phyloP scores from a whole-genome alignment of 1,284 basidiomycete species.

The Cutaneotrichosporon sp. region DNA sequence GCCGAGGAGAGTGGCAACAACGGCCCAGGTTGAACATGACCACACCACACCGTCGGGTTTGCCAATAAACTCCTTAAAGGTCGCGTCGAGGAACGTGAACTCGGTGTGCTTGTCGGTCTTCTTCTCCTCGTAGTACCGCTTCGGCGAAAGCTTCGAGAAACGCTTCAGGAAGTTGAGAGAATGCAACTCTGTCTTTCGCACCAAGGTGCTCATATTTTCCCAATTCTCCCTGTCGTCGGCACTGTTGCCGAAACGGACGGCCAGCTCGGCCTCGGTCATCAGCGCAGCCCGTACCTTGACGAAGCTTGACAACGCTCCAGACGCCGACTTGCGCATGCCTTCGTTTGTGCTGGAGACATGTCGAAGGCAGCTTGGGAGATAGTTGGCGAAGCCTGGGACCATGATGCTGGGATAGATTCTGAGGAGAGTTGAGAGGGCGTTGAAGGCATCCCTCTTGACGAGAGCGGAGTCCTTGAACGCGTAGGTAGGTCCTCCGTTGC shows the following conservation, averaged over 20 bases:
- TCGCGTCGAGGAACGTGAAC: conserved; percentile 28
- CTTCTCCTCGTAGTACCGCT: conserved; percentile 3
- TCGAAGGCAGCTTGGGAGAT: conserved; percentile 34
- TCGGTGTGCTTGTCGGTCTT: conserved; percentile 35
- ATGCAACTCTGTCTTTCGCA: conserved; percentile 28
- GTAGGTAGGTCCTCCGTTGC: conserved; percentile 2
- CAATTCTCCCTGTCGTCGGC: conserved; percentile 19
- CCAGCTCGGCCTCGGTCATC: conserved; percentile 13
- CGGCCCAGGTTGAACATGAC: conserved; percentile 45
- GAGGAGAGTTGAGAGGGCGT: conserved; percentile 37
- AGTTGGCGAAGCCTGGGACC: conserved; percentile 29
- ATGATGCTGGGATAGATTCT: conserved; percentile 39
- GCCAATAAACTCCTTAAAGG: conserved; percentile 35
- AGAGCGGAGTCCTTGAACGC: conserved; percentile 10
- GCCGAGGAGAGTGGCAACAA: conserved; percentile 43
- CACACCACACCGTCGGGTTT: conserved; percentile 34
- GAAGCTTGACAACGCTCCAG: conserved; percentile 30
- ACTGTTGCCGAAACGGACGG: neutral
- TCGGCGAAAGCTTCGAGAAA: neutral
- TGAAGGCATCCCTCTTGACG: conserved; percentile 36
- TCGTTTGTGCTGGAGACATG: conserved; percentile 18
- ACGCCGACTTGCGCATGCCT: conserved; percentile 28
- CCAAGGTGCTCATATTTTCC: conserved; percentile 16
- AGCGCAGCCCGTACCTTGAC: conserved; percentile 29
- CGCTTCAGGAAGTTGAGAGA: conserved; percentile 27